A percentile compares a stretch with the other conserved stretches of the same genome.
Conservation (phyloP, 768 basidiomycete genomes). For the Podaxis sp. region DNA sequence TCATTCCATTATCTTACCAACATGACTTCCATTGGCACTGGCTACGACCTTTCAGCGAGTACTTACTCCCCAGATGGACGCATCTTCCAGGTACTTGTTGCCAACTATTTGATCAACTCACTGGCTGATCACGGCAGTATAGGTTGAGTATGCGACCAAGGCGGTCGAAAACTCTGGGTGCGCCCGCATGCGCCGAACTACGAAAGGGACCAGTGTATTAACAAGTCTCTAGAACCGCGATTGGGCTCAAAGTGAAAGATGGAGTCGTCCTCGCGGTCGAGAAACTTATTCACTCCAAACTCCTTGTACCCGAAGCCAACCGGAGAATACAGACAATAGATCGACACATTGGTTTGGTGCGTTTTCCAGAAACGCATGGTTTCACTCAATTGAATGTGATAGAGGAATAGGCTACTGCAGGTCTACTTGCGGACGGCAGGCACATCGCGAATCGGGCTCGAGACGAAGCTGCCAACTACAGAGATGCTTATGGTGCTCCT, state of each 20-base stretch:
- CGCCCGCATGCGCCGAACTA: slow-evolving; percentile 19
- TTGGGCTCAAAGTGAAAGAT: slow-evolving; percentile 92
- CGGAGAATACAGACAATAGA: slow-evolving; percentile 92
- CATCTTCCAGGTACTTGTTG: slow-evolving; percentile 81
- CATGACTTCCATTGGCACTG: slow-evolving; percentile 99
- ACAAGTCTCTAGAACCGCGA: slow-evolving; percentile 69
- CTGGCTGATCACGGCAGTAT: slow-evolving; percentile 16
- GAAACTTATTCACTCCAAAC: slow-evolving; percentile 94
- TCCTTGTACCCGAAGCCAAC: slow-evolving; percentile 91
- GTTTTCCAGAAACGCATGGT: slow-evolving; percentile 15
- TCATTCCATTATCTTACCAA: slow-evolving; percentile 21
- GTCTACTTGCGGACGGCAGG: slow-evolving; percentile 90
- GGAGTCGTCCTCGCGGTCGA: slow-evolving; percentile 97
- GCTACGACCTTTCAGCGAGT: slow-evolving; percentile 94
- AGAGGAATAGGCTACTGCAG: slow-evolving; percentile 76
- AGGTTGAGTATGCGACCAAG: slow-evolving; percentile 99
- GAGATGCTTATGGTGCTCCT: slow-evolving; percentile 70
- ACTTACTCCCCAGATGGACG: slow-evolving; percentile 97
- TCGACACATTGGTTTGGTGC: slow-evolving; percentile 88
- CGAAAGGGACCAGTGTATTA: not conserved
- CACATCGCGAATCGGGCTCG: slow-evolving; percentile 82
- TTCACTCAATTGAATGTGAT: slow-evolving; percentile 9
- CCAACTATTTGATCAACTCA: not conserved
- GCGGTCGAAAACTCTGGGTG: slow-evolving; percentile 99
- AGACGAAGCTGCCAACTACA: slow-evolving; percentile 75